Evolutionary conservation across 305 asterid species (phyloP), one percentile per base, ranked within the genome.

Genomic region (Rubia balearica): DNA sequence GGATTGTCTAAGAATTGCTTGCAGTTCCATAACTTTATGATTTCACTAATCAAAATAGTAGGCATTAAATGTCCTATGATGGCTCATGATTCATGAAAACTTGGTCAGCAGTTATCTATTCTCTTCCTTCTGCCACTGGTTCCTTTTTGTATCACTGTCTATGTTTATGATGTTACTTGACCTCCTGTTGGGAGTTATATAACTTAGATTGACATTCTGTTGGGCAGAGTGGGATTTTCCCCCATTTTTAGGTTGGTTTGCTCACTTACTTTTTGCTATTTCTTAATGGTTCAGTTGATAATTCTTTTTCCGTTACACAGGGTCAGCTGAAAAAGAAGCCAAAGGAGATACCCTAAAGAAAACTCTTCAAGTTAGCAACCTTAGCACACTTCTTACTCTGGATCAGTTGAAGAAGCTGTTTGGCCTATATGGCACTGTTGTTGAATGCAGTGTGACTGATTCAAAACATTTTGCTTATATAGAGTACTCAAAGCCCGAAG

Each of bases 381-480:
- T 94, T 82, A 91, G 91, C 73, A 91, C 96, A 9, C 93, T 89
- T 69, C 85, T 89, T 72, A 88, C 95, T 10, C 90, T 84, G 83
- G 99, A 89, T 80, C 99, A 91, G 88, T 85, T 94, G 82, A 94
- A 88, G 82, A 95, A 94, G 82, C 90, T 94, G n/a, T 94, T 94
- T 81, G 89, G 88, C 74, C 86, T 84, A 74, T 84, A 84, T 79
- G 99, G 98, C 62, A 81, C 92, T 42, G 85, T 94, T 75, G 83
- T 89, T 71, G 96, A 91, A 16, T 91, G 96, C 77, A 87, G 74
- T 73, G 85, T 94, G 71, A 89, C 98, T 24, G 98, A 94, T 65
- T 88, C 98, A 21, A 89, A 91, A 72, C 96, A 94, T 77, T 91
- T 89, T 74, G 97, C 97, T 67, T 91, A 89, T 78, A 85, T 94